Conservation (phyloP, 345 rosid species). For the Eucalyptus pauciflora region DNA sequence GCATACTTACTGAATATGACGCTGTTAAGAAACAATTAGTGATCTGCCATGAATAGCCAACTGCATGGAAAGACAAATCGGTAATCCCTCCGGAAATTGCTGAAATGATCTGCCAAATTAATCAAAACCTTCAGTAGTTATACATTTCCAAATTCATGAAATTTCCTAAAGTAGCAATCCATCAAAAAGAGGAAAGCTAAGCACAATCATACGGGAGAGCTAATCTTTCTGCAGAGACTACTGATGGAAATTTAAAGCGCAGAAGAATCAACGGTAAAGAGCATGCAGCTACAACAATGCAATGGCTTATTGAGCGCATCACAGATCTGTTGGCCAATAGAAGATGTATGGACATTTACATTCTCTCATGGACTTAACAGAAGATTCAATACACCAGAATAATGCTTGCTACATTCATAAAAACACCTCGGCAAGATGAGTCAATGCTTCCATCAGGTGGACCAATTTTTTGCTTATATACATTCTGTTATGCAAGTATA, state of each 20-base stretch:
- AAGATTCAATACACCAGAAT: not conserved
- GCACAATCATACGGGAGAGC: not conserved
- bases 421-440: not conserved
- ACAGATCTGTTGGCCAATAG: not conserved
- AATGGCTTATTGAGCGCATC: not conserved
- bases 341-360: not conserved
- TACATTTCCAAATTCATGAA: not conserved
- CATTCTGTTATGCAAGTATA: not conserved
- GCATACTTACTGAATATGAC: slow-evolving; percentile 78
- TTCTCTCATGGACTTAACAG: not conserved
- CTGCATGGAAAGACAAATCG: slow-evolving; percentile 78
- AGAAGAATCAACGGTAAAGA: not conserved
- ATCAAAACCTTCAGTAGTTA: not conserved
- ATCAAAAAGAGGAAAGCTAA: not conserved
- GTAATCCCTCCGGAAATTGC: slow-evolving; percentile 97
- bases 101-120: slow-evolving; percentile 24
- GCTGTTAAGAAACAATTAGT: slow-evolving; percentile 88
- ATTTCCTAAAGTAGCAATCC: not conserved
- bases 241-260: not conserved
- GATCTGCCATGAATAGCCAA: slow-evolving; percentile 95
- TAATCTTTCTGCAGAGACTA: not conserved
- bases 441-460: not conserved
- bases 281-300: not conserved
- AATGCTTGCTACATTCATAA: not conserved
- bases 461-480: not conserved